Base-by-base conservation (phyloP, 2,329 filamentous ascomycete species). In the Epichloe glyceriae region DNA sequence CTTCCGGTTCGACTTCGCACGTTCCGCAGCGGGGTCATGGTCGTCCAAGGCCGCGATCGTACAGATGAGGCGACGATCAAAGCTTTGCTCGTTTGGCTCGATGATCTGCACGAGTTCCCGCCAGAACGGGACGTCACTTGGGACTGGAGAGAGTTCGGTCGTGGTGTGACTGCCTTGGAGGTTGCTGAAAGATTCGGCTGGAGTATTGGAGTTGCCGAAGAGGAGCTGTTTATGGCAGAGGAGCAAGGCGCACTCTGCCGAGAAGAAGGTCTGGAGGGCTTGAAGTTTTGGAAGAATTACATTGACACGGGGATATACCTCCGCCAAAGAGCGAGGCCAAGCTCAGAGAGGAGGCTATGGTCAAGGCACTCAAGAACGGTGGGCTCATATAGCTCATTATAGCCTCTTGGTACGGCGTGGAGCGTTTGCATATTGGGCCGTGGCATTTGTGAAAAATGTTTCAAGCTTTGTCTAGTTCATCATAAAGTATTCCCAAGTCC, bases 201-300 rank as follows among this genome's bases (percentile, higher is more conserved):
- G 93, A 97, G 93, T 64, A 85, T 98, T 7, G 93, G 93, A 8
- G 91, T 98, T 20, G 93, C 93, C 1, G 86, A 85, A 53, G 93
- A 97, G 65, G 93, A 98, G 69, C 74, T 98, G 12, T 87, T 96
- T 64, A 96, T 98, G 91, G 90, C 90, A 0, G 93, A 98, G 66
- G 91, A 97, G 64, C 81, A 79, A 51, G 93, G 93, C 0, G 80
- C 82, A 3, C 65, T 98, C 19, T 97, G 91, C 64, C 83, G 93
- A 46, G 93, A 98, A 64, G 90, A 95, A 60, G 85, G 88, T 4
- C 80, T 97, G 14, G 90, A 96, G 64, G 93, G 93, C 0, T 73
- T 95, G 45, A 85, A 85, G 60, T 98, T 95, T 66, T 98, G 93
- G 93, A 82, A 86, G 67, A 98, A 98, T 61, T 78, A 73, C 52